A percentile compares a stretch with the other conserved stretches of the same genome.
phyloP scores from a whole-genome alignment of 75 land plant genomes.

The Selaginella moellendorffii region DNA sequence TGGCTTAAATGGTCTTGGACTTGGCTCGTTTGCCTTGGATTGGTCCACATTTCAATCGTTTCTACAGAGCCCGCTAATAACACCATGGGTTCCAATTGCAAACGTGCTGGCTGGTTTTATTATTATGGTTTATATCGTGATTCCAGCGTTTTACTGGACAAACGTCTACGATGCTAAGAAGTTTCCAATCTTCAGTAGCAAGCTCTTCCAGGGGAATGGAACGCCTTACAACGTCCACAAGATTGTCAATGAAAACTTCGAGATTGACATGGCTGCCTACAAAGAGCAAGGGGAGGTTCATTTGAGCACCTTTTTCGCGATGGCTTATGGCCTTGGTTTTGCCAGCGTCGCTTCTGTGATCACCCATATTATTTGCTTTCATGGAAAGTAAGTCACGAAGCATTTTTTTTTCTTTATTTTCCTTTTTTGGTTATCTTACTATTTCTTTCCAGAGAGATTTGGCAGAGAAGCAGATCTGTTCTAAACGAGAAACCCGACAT shows the following conservation, averaged over 20 bases:
- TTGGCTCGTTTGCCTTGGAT: slow-evolving; percentile 21
- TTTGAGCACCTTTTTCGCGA: slow-evolving; percentile 38
- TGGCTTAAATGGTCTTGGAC: slow-evolving; percentile 20
- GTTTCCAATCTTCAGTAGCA: slow-evolving; percentile 24
- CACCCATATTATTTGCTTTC: slow-evolving; percentile 50
- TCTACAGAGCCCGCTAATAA: slow-evolving; percentile 20
- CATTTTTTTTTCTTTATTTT: neutral
- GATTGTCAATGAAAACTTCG: slow-evolving; percentile 18
- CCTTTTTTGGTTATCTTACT: neutral
- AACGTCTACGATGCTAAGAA: slow-evolving; percentile 23
- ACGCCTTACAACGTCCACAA: neutral
- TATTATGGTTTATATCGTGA: slow-evolving; percentile 16
- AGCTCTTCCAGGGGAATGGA: slow-evolving; percentile 14
- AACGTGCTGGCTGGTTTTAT: slow-evolving; percentile 19
- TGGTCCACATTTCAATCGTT: slow-evolving; percentile 19
- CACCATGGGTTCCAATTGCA: slow-evolving; percentile 26
- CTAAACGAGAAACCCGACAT: slow-evolving; percentile 39
- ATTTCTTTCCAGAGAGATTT: slow-evolving; percentile 39
- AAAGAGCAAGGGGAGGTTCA: slow-evolving; percentile 38
- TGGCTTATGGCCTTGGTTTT: slow-evolving; percentile 50
- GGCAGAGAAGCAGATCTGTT: slow-evolving; percentile 20
- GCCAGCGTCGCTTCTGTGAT: slow-evolving; percentile 45
- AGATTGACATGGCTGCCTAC: slow-evolving; percentile 31
- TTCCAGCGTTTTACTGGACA: too few relatives aligned
- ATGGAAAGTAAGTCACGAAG: slow-evolving; percentile 41